These are phyloP conservation scores for Coniosporium uncinatum DNA, from an alignment of 2,329 filamentous ascomycete species.

Conservation along the genomic window DNA sequence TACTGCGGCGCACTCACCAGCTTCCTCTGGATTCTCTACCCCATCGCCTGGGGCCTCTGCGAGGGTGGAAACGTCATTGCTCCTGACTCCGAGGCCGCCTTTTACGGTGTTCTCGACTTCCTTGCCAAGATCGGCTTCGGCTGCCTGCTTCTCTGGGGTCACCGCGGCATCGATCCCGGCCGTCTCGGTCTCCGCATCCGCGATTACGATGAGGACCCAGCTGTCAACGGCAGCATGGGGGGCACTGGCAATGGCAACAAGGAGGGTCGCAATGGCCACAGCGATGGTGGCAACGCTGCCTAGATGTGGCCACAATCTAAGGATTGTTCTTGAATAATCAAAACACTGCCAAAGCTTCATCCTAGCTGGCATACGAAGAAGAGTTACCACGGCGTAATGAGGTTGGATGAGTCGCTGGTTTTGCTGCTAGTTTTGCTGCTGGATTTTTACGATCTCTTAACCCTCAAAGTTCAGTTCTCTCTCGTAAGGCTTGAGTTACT, in stretches of 20 bases:
- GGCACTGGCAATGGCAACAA: neutral
- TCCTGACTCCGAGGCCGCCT: conserved; percentile 60
- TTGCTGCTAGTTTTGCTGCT: too few relatives aligned
- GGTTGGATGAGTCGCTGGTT: too few relatives aligned
- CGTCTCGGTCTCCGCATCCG: conserved; percentile 47
- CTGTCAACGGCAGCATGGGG: conserved; percentile 14
- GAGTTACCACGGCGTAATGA: too few relatives aligned
- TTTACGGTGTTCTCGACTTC: conserved; percentile 63
- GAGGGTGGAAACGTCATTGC: conserved; percentile 63
- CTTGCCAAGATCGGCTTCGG: conserved; percentile 61
- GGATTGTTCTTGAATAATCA: too few relatives aligned
- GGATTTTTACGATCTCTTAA: too few relatives aligned
- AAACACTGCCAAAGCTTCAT: too few relatives aligned
- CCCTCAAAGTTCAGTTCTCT: too few relatives aligned
- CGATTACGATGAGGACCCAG: conserved; percentile 37
- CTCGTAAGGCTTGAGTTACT: too few relatives aligned
- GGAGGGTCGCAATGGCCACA: too few relatives aligned
- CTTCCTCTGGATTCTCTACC: conserved; percentile 59
- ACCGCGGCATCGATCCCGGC: conserved; percentile 54
- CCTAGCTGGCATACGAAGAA: too few relatives aligned
- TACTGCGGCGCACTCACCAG: conserved; percentile 53
- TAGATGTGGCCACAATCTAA: too few relatives aligned
- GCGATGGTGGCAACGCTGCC: too few relatives aligned
- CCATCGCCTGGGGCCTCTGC: conserved; percentile 55
- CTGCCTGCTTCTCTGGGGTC: conserved; percentile 53